A percentile compares a stretch with the other conserved stretches of the same genome.
phyloP scores from a whole-genome alignment of 1,284 basidiomycete species.

The Porodaedalea pini region DNA sequence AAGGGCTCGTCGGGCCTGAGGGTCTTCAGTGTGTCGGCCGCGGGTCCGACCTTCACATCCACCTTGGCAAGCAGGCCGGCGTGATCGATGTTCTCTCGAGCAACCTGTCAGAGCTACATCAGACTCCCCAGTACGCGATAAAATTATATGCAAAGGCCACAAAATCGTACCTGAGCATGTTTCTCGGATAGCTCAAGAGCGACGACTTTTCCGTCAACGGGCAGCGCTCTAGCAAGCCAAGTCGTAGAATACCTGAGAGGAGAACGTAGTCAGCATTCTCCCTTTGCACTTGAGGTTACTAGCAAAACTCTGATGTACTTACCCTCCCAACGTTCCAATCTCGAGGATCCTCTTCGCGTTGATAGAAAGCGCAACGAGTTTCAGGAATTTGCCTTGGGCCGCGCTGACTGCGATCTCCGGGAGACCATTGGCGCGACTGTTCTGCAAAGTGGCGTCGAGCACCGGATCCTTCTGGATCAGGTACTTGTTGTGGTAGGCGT shows the following conservation, averaged over 20 bases:
- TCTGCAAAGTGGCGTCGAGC: constrained; percentile 41
- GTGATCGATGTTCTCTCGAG: constrained; percentile 26
- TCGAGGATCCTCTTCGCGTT: constrained; percentile 52
- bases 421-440: constrained; percentile 42
- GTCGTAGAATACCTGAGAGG: constrained; percentile 51
- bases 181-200: constrained; percentile 48
- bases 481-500: constrained; percentile 55
- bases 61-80: constrained; percentile 26
- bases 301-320: constrained; percentile 23
- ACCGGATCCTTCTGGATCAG: constrained; percentile 43
- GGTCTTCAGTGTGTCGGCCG: constrained; percentile 25
- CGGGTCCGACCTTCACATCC: constrained; percentile 27
- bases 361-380: constrained; percentile 45
- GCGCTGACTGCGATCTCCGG: constrained; percentile 51
- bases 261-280: no score
- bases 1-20: constrained; percentile 26
- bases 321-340: constrained; percentile 62
- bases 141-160: no score
- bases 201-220: constrained; percentile 46
- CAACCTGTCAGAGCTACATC: constrained; percentile 23
- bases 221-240: constrained; percentile 54
- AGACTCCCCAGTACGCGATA: background rate
- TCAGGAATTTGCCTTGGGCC: constrained; percentile 54
- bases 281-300: background rate
- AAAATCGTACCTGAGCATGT: constrained; percentile 42